Conservation (phyloP, 352 stramenopile species). For the Pythium dissimile region DNA sequence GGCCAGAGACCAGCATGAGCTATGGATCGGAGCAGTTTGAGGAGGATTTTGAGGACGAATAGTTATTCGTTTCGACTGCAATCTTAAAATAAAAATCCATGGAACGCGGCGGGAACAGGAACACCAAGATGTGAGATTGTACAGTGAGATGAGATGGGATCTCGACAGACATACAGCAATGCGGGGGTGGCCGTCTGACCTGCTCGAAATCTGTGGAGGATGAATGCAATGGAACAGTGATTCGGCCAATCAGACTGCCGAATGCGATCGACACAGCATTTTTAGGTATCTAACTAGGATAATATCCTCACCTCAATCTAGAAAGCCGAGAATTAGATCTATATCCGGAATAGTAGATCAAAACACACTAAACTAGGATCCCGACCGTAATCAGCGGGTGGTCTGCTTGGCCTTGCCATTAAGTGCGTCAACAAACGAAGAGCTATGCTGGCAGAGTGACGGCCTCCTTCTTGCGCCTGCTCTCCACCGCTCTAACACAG, state of each 20-base stretch:
- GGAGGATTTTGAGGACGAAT: conserved; percentile 38
- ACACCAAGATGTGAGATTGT: too few relatives aligned
- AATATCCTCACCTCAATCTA: neutral
- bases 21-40: conserved; percentile 65
- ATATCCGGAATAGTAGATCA: too few relatives aligned
- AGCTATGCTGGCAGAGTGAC: too few relatives aligned
- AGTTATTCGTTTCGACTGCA: neutral
- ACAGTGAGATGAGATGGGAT: too few relatives aligned
- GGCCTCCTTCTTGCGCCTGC: too few relatives aligned
- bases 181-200: too few relatives aligned
- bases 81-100: neutral
- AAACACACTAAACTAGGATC: neutral
- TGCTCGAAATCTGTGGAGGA: too few relatives aligned
- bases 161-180: too few relatives aligned
- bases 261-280: neutral
- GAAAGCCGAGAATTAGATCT: neutral
- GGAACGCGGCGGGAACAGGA: neutral
- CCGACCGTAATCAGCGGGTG: too few relatives aligned
- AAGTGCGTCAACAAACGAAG: too few relatives aligned
- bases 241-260: neutral
- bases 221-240: too few relatives aligned
- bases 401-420: too few relatives aligned
- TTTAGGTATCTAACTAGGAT: conserved; percentile 1
- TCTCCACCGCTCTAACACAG: neutral
- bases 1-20: conserved; percentile 55